Conservation (phyloP, 2,329 filamentous ascomycete species). For the Cladosporium colombiae region DNA sequence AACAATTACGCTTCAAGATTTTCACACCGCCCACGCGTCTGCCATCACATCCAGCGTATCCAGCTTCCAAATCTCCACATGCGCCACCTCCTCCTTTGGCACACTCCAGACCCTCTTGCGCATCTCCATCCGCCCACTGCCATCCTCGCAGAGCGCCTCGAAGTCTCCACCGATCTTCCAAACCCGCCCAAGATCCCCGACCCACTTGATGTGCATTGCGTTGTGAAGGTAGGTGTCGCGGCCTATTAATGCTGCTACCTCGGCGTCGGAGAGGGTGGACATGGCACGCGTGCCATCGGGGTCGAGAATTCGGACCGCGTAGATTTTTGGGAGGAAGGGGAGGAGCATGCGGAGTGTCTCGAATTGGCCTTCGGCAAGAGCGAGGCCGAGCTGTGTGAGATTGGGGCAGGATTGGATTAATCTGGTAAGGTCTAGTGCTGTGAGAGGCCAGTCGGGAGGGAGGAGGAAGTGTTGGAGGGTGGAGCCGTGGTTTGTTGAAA, state of each 20-base stretch:
- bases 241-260: constrained; percentile 36
- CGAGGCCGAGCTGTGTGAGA: constrained; percentile 59
- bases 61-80: constrained; percentile 49
- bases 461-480: constrained; percentile 59
- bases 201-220: constrained; percentile 35
- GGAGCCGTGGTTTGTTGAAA: constrained; percentile 53
- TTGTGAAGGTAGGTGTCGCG: constrained; percentile 24
- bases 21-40: neutral
- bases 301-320: constrained; percentile 43
- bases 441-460: constrained; percentile 56
- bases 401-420: constrained; percentile 58
- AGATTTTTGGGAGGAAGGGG: constrained; percentile 42
- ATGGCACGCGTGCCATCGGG: constrained; percentile 22
- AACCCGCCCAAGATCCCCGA: constrained; percentile 43
- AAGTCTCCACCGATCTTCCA: constrained; percentile 38
- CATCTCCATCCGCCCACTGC: constrained; percentile 29
- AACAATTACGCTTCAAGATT: neutral
- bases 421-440: constrained; percentile 49
- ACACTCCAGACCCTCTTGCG: constrained; percentile 36
- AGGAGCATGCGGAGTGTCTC: constrained; percentile 46
- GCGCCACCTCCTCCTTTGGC: constrained; percentile 39
- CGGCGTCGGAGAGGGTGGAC: constrained; percentile 25
- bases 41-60: constrained; percentile 39
- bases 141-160: constrained; percentile 21
- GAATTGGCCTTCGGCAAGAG: constrained; percentile 59